Conservation (phyloP, 768 basidiomycete genomes). For the Pluteus cervinus region DNA sequence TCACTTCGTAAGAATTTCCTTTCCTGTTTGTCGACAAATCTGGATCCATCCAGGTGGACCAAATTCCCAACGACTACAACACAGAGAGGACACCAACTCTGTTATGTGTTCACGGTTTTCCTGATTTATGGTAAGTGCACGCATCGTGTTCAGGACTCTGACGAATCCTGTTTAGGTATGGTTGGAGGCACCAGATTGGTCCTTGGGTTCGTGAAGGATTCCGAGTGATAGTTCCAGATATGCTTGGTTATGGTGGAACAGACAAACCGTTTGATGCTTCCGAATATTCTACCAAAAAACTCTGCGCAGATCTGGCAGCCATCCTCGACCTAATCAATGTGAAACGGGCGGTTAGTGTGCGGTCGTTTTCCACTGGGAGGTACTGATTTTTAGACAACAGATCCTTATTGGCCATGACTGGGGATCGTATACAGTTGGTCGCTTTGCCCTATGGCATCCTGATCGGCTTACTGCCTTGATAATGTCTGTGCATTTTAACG, state of each 20-base stretch:
- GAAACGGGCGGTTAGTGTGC: constrained; percentile 43
- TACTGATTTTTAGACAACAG: constrained; percentile 19
- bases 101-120: constrained; percentile 79
- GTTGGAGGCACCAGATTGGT: constrained; percentile 70
- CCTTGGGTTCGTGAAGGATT: constrained; percentile 60
- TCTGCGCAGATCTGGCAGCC: constrained; percentile 59
- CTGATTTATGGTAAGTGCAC: constrained; percentile 45
- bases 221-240: constrained; percentile 57
- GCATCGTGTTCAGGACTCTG: not conserved
- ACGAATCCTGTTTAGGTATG: constrained; percentile 41
- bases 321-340: constrained; percentile 54
- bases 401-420: constrained; percentile 79
- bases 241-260: constrained; percentile 62
- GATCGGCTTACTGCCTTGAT: constrained; percentile 51
- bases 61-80: constrained; percentile 42
- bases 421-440: constrained; percentile 58
- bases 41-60: constrained; percentile 37
- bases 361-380: not conserved
- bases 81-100: constrained; percentile 41
- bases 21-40: not conserved
- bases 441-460: constrained; percentile 74
- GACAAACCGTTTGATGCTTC: constrained; percentile 51
- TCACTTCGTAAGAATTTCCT: constrained; percentile 46
- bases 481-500: constrained; percentile 36
- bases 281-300: constrained; percentile 54